Evolutionary conservation across 169 alveolate species (phyloP).

Genomic region (Miamiensis avidus): DNA sequence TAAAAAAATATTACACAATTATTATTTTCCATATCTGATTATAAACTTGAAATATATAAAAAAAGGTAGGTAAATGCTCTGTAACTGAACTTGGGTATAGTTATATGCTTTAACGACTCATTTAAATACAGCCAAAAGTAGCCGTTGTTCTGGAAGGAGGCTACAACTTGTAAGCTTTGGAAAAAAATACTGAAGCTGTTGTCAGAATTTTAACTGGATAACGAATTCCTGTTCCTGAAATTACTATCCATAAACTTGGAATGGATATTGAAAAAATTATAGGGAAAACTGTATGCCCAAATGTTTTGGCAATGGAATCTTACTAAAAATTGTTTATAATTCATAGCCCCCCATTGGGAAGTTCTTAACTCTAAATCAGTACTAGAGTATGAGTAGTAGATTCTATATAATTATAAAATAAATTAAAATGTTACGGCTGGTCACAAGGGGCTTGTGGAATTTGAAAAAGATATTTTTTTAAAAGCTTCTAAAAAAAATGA

Average conservation of each 20-base stretch:
- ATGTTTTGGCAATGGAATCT: neutral
- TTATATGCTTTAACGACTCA: constrained; percentile 60
- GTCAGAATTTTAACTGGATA: constrained; percentile 48
- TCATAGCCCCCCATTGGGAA: neutral
- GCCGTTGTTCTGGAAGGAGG: constrained; percentile 79
- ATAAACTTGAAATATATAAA: too few relatives aligned
- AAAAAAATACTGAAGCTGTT: constrained; percentile 56
- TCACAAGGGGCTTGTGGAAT: neutral
- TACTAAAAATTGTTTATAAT: neutral
- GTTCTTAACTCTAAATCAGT: too few relatives aligned
- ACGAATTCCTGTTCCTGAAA: neutral
- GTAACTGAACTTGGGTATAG: neutral
- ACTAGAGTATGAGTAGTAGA: neutral
- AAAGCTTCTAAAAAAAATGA: neutral
- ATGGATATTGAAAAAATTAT: neutral
- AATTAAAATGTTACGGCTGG: neutral
- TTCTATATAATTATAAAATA: too few relatives aligned
- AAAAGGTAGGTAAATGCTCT: neutral
- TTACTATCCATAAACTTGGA: neutral
- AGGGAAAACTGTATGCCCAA: neutral
- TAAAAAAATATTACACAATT: too few relatives aligned
- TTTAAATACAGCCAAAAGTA: constrained; percentile 37
- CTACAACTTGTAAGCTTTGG: constrained; percentile 61
- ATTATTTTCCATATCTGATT: too few relatives aligned
- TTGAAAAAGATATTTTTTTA: neutral